A percentile compares a stretch with the other conserved stretches of the same genome.
Evolutionary conservation across 352 stramenopile species (phyloP).

Genomic region (Globisporangium okanoganense): DNA sequence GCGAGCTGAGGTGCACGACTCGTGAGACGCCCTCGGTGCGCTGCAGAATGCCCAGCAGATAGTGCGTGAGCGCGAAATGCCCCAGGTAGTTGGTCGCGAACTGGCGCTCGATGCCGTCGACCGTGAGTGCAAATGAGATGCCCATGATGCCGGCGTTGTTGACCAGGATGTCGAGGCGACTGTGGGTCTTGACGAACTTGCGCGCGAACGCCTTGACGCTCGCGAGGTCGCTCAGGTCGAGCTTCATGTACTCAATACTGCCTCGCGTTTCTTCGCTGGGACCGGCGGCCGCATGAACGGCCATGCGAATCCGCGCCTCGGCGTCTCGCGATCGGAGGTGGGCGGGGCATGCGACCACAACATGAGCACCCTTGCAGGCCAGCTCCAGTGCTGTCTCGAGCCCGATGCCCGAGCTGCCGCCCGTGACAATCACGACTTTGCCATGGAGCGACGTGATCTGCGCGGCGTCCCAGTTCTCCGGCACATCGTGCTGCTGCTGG

Average conservation of each 20-base stretch:
- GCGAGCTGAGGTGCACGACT: slow-evolving; percentile 18
- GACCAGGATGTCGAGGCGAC: slow-evolving; percentile 30
- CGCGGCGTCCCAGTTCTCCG: slow-evolving; percentile 17
- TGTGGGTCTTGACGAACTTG: slow-evolving; percentile 24
- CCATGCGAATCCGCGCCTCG: slow-evolving; percentile 12
- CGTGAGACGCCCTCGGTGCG: slow-evolving; percentile 13
- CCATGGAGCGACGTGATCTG: slow-evolving; percentile 19
- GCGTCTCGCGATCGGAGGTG: slow-evolving; percentile 3
- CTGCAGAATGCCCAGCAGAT: slow-evolving; percentile 15
- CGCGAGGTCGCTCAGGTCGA: slow-evolving; percentile 29
- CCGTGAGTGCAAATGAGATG: slow-evolving; percentile 12
- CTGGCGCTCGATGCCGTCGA: slow-evolving; percentile 25
- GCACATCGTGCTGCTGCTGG: slow-evolving; percentile 4
- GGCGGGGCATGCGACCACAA: slow-evolving; percentile 26
- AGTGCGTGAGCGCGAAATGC: slow-evolving; percentile 20
- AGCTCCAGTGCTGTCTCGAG: slow-evolving; percentile 25
- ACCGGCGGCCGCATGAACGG: slow-evolving; percentile 12
- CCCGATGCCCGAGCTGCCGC: slow-evolving; percentile 25
- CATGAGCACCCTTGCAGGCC: slow-evolving; percentile 22
- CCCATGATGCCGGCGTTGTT: slow-evolving; percentile 39
- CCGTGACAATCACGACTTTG: slow-evolving; percentile 34
- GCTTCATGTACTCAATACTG: slow-evolving; percentile 37
- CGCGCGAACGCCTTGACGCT: slow-evolving; percentile 29
- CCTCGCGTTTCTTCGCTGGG: neutral
- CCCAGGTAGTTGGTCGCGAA: slow-evolving; percentile 35